These are phyloP conservation scores for Jimgerdemannia lactiflua DNA, from an alignment of 192 early-diverging fungal species.

Conservation along the genomic window DNA sequence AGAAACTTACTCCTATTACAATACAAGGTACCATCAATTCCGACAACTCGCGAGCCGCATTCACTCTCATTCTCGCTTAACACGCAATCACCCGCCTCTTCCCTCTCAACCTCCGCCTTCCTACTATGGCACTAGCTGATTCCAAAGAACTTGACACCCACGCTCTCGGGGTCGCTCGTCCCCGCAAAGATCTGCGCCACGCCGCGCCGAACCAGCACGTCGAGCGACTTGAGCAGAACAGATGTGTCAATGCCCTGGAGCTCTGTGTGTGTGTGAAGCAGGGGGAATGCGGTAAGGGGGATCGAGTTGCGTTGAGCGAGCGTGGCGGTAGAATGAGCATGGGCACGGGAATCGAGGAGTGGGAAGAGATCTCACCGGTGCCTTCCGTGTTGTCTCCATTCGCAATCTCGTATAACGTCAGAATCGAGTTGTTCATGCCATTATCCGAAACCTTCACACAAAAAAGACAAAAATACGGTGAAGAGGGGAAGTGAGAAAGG, in stretches of 20 bases:
- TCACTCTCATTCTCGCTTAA: too few relatives aligned
- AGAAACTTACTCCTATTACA: too few relatives aligned
- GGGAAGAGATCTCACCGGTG: conserved; percentile 49
- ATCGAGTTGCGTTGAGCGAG: not conserved
- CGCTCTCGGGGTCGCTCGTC: conserved; percentile 54
- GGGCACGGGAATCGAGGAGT: not conserved
- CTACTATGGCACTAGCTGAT: not conserved
- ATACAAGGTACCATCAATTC: too few relatives aligned
- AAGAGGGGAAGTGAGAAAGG: conserved; percentile 2
- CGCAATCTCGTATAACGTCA: conserved; percentile 86
- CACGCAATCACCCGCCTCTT: not conserved
- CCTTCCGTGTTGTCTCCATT: conserved; percentile 80
- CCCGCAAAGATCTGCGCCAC: conserved; percentile 79
- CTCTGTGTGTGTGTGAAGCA: conserved; percentile 43
- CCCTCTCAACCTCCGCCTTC: not conserved
- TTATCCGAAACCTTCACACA: conserved; percentile 52
- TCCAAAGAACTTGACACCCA: conserved; percentile 87
- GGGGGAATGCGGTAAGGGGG: not conserved
- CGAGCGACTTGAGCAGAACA: conserved; percentile 72
- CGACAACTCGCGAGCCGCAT: too few relatives aligned
- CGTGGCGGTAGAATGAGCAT: not conserved
- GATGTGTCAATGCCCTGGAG: conserved; percentile 73
- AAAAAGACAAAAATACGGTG: not conserved
- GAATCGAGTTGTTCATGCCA: conserved; percentile 76
- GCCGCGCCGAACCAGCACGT: conserved; percentile 79